phyloP scores from a whole-genome alignment of 371 early-diverging fungal species.

The Entomophthora muscae region DNA sequence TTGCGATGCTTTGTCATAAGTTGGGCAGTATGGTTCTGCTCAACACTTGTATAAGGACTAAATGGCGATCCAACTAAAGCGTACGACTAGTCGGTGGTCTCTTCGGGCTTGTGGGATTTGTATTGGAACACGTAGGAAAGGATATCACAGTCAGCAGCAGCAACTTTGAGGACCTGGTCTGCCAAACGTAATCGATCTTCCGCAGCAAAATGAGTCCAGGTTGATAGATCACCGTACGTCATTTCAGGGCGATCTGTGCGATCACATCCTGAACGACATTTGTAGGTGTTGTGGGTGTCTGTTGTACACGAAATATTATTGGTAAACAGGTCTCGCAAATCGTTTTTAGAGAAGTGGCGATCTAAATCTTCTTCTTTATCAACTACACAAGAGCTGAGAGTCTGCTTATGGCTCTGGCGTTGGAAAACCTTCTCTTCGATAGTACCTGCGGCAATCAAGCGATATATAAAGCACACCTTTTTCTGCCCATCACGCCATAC shows the following conservation, averaged over 20 bases:
- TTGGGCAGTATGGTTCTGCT: no score
- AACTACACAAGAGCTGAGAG: conserved; percentile 81
- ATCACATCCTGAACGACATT: conserved; percentile 61
- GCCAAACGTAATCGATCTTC: conserved; percentile 43
- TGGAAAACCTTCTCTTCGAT: conserved; percentile 98
- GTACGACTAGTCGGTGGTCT: background rate
- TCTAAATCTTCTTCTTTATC: conserved; percentile 82
- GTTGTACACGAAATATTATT: conserved; percentile 54
- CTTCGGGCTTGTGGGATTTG: conserved; percentile 35
- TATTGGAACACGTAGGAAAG: conserved; percentile 84
- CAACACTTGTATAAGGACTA: no score
- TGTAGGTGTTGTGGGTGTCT: conserved; percentile 93
- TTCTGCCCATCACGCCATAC: conserved; percentile 97
- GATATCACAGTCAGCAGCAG: conserved; percentile 37
- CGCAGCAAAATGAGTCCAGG: conserved; percentile 80
- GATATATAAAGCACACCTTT: conserved; percentile 84
- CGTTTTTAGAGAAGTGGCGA: conserved; percentile 79
- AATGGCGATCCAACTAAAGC: no score
- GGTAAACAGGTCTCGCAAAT: conserved; percentile 75
- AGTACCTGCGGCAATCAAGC: conserved; percentile 87
- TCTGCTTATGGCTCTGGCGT: conserved; percentile 75
- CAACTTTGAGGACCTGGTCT: conserved; percentile 55
- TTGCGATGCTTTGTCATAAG: no score
- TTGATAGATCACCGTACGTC: conserved; percentile 52
- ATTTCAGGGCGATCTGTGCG: conserved; percentile 31